Evolutionary conservation across 2,329 filamentous ascomycete species (phyloP), one percentile per base, ranked within the genome.

Genomic region (Colletotrichum musicola): DNA sequence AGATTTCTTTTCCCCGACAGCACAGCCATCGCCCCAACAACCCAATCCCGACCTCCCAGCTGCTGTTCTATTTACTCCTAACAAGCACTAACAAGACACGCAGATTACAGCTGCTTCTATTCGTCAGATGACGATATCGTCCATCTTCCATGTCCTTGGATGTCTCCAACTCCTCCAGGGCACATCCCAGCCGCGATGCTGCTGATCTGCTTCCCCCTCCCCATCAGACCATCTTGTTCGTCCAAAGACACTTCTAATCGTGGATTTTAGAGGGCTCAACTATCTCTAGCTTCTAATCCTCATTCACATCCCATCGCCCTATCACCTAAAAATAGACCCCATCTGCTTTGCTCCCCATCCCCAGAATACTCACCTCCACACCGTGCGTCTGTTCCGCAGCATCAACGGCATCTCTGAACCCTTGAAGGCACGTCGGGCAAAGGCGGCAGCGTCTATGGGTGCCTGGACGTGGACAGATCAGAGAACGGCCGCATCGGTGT

Each of bases 181-280:
- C 51, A 25, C n/a, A 61, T 61, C 62, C 62, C 18, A 35, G 50
- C 16, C 40, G 44, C 42, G 20, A 60, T 51, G 4, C 30, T 35
- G 46, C 46, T 10, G 46, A 20, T 20, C 46, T 20, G 12, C 7
- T 22, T 47, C 14, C 18, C 55, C 50, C 25, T 57, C 25, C 42
- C 25, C 61, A 65, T 68, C 62, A 68, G 65, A 68, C 55, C 65
- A 65, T 68, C 62, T 54, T 10, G 49, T 68, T 68, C 61, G 61
- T 68, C 64, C 4, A 38, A 51, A 62, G 49, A 54, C n/a, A 9
- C 30, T 35, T 7, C 30, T 35, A 35, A 35, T 35, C 30, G 10
- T 35, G 30, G 30, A 35, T 10, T 35, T 9, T 35, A 35, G 30
- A 35, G 30, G 30, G 30, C 40, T 20, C 40, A 59, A 54, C 30